phyloP scores from a whole-genome alignment of 2,329 filamentous ascomycete genomes.

The Epichloe gansuensis region DNA sequence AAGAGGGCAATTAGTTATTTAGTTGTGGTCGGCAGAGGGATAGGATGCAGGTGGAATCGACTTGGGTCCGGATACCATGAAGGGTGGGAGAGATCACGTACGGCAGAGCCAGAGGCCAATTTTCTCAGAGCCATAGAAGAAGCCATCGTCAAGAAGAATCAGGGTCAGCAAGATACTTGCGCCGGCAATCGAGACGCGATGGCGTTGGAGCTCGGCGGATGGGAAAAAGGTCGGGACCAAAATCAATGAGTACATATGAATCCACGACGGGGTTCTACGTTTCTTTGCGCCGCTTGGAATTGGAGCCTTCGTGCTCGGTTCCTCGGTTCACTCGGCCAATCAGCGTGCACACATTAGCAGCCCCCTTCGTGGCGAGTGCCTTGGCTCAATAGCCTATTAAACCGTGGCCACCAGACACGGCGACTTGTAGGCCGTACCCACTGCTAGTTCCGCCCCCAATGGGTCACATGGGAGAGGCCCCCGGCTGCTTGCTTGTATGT shows the following conservation, averaged over 20 bases:
- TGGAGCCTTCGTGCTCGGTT: slow-evolving; percentile 17
- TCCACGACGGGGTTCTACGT: slow-evolving; percentile 9
- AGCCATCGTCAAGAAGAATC: slow-evolving; percentile 34
- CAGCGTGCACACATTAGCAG: slow-evolving; percentile 12
- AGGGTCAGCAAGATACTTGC: slow-evolving; percentile 21
- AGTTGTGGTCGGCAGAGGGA: not conserved
- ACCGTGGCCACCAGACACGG: not conserved
- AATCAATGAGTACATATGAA: slow-evolving; percentile 11
- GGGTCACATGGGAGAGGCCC: not conserved
- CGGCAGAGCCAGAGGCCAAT: slow-evolving; percentile 42
- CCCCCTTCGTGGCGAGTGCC: not conserved
- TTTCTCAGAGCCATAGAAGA: slow-evolving; percentile 54
- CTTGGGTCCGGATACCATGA: not conserved
- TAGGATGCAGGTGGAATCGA: not conserved
- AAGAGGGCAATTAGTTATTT: too few relatives aligned
- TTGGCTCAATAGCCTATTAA: slow-evolving; percentile 6
- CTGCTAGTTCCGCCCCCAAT: not conserved
- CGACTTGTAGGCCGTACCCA: not conserved
- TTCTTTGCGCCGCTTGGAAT: slow-evolving; percentile 12
- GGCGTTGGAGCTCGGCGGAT: not conserved
- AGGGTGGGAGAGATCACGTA: slow-evolving; percentile 25
- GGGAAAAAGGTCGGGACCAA: not conserved
- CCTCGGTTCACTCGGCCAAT: slow-evolving; percentile 25
- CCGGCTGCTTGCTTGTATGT: not conserved
- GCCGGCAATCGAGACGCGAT: slow-evolving; percentile 9